Conservation (phyloP, 1,284 basidiomycete species). For the Anthracocystis walkeri region DNA sequence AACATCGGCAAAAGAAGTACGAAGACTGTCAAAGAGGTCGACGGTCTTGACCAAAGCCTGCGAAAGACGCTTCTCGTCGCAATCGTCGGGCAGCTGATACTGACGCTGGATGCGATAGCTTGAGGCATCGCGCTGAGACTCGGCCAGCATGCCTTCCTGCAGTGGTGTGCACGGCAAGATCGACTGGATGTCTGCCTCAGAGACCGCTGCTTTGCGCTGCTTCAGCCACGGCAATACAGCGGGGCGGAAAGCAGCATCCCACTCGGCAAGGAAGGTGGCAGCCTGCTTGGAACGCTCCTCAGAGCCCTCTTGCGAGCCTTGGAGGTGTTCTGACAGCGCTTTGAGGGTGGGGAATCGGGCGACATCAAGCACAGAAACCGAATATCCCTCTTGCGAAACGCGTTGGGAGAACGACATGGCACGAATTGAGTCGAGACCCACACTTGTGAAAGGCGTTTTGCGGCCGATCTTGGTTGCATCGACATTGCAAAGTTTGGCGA, state of each 20-base stretch:
- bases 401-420: slow-evolving; percentile 64
- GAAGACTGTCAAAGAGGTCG: slow-evolving; percentile 49
- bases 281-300: slow-evolving; percentile 30
- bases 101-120: slow-evolving; percentile 59
- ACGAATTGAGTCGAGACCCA: slow-evolving; percentile 67
- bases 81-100: slow-evolving; percentile 57
- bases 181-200: slow-evolving; percentile 13
- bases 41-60: slow-evolving; percentile 36
- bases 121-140: slow-evolving; percentile 52
- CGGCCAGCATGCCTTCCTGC: slow-evolving; percentile 66
- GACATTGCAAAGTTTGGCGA: slow-evolving; percentile 57
- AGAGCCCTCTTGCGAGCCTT: slow-evolving; percentile 22
- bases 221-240: slow-evolving; percentile 23
- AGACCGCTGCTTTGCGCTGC: background rate
- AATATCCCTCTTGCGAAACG: slow-evolving; percentile 51
- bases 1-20: slow-evolving; percentile 57
- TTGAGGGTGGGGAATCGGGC: slow-evolving; percentile 60
- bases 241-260: slow-evolving; percentile 33
- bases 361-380: slow-evolving; percentile 67
- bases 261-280: slow-evolving; percentile 23
- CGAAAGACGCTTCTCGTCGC: slow-evolving; percentile 33
- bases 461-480: slow-evolving; percentile 52
- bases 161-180: slow-evolving; percentile 58
- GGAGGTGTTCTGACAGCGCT: slow-evolving; percentile 49
- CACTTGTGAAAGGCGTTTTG: slow-evolving; percentile 60